Evolutionary conservation across 768 basidiomycete species (phyloP), one percentile per base, ranked within the genome.

Genomic region (Tricholoma furcatifolium): DNA sequence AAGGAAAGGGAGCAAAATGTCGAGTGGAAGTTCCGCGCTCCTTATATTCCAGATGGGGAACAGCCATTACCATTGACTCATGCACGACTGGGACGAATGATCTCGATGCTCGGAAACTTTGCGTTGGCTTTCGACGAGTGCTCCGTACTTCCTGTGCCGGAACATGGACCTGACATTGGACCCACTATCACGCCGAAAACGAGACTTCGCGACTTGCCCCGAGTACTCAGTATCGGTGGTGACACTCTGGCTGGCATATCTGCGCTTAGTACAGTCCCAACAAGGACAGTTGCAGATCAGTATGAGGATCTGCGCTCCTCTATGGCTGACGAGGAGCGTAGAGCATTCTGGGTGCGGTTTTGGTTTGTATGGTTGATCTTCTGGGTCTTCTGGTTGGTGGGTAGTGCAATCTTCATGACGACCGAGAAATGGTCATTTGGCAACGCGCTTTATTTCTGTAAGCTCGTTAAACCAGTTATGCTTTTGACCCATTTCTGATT

Each of bases 361-460:
- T 49, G 61, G 2, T 67, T 88, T 17, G 83, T 85, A 0, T 81
- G 81, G 71, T 44, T 65, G 0, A 58, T 87, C 27, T 92, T 93
- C 68, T 62, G 90, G 18, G 58, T 78, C n/a, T 93, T 93, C 71
- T 93, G 91, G 91, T 72, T 82, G 60, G 85, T 88, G 54, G 89
- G 90, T 3, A 79, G 85, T 3, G 76, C 73, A 1, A 82, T 91
- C 38, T 92, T 92, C 58, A 76, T 69, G 63, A 62, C 65, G n/a
- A 88, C 87, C 0, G 89, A 92, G 64, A 70, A 69, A 1, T 92
- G 89, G 89, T 39, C 67, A 0, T 89, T 81, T 62, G 85, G 83
- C 1, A 56, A 62, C 14, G 76, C 88, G 0, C 60, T 88, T 53
- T 91, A 91, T 62, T 91, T 91, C 61, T 91, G 90, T 88, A 53